Conservation (phyloP, 306 rosid species). For the Mimosa bimucronata region DNA sequence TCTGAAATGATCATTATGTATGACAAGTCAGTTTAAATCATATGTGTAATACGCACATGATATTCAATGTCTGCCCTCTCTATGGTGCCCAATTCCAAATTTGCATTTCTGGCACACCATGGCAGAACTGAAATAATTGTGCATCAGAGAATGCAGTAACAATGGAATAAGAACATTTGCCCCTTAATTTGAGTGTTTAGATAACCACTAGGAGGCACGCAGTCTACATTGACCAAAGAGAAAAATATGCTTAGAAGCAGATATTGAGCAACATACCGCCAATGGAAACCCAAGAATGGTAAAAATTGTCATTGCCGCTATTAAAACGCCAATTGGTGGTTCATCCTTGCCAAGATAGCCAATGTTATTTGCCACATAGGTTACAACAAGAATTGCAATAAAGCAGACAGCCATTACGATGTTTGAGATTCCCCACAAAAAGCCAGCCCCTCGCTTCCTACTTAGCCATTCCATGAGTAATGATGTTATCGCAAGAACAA, state of each 20-base stretch:
- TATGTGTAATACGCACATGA: constrained; percentile 6
- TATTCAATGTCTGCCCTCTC: constrained; percentile 25
- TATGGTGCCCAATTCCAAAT: constrained; percentile 14
- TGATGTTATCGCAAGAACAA: constrained; percentile 90
- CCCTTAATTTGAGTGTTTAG: not conserved
- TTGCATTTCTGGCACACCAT: constrained; percentile 33
- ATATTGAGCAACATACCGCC: constrained; percentile 64
- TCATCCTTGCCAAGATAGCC: constrained; percentile 51
- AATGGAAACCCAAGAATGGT: constrained; percentile 87
- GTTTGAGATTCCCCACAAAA: constrained; percentile 90
- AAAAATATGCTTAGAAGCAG: constrained; percentile 30
- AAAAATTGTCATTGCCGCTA: constrained; percentile 71
- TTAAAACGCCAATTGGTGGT: constrained; percentile 77
- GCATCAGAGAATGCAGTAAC: constrained; percentile 12
- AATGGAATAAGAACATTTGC: not conserved
- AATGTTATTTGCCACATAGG: constrained; percentile 70
- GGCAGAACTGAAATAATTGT: constrained; percentile 10
- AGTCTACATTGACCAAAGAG: constrained; percentile 20
- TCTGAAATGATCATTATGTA: constrained; percentile 59
- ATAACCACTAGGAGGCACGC: constrained; percentile 1
- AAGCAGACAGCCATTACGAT: constrained; percentile 79
- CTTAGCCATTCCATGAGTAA: constrained; percentile 88
- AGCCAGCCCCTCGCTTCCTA: constrained; percentile 92
- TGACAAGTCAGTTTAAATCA: constrained; percentile 27
- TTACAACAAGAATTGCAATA: constrained; percentile 66